Base-by-base conservation (phyloP, 495 filamentous ascomycete species). In the Pseudevernia furfuracea region DNA sequence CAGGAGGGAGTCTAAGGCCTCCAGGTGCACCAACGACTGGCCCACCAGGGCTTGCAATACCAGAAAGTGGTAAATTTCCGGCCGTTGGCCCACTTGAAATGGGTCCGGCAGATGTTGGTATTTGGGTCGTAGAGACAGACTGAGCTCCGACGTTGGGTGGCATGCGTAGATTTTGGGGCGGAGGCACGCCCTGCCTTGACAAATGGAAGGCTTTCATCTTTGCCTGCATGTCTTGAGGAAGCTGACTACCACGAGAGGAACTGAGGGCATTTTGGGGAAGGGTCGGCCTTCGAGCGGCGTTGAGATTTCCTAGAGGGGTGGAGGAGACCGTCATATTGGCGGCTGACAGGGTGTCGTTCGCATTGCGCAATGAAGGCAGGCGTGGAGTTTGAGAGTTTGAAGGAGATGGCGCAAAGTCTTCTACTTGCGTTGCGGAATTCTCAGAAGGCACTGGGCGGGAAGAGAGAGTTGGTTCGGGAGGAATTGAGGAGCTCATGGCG, bases 141-240 rank as follows among this genome's bases (percentile, higher is more conserved):
- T 55, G 71, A 32, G 48, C 52, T 55, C 49, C 57, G 28, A 30
- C 48, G 4, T 28, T 64, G 25, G 49, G 60, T 41, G 66, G 62
- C 48, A 68, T 68, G 21, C 71, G 73, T 55, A 66, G 58, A 61
- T 32, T 69, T 56, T 75, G 60, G 11, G 62, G 59, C 34, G 79
- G 77, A 43, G 81, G 81, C 32, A 77, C 76, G 58, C 82, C 82
- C 71, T 84, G 85, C 65, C 84, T 76, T 64, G 82, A 88, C 19
- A 89, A 71, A 61, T 89, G 86, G 60, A 92, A 90, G 3, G 88
- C 89, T 67, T 84, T 85, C 80, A 93, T 87, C 69, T 87, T 92
- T 43, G 86, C 89, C 77, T 89, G 84, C 65, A 97, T 84, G 66
- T 95, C 91, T 73, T 88, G 85, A 48, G 89, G 88, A 28, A 94